Base-by-base conservation (phyloP, 352 stramenopile genomes). In the Pythium aphanidermatum region DNA sequence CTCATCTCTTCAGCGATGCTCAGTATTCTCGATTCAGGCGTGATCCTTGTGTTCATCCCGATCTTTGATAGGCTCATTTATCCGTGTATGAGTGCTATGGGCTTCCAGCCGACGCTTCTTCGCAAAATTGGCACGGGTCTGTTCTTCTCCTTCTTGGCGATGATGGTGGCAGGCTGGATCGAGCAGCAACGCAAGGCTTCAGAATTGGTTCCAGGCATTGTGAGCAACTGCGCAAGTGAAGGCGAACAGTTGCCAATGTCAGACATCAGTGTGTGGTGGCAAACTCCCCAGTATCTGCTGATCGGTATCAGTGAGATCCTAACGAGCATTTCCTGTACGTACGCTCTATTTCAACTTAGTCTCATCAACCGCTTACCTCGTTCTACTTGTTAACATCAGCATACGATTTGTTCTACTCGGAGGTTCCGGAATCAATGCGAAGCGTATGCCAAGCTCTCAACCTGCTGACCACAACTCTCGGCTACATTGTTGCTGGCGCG, bases 331-430 rank as follows among this genome's bases (percentile, higher is more conserved):
- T 90, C 85, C 4, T 92, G 71, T 86, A 80, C 40, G 73, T 72
- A 13, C 2, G n/a, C 6, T 9, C 29, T 6, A 8, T 10, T n/a
- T n/a, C n/a, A n/a, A n/a, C n/a, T n/a, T n/a, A n/a, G n/a, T n/a
- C n/a, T n/a, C n/a, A n/a, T n/a, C n/a, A n/a, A n/a, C n/a, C n/a
- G n/a, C n/a, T n/a, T n/a, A n/a, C n/a, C n/a, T n/a, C n/a, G n/a
- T n/a, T n/a, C n/a, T n/a, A n/a, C 26, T 21, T 40, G 13, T 27
- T 25, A 20, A n/a, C 21, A 48, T 12, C 46, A 85, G 68, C 83
- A 8, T 93, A 92, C 64, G 83, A 92, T 54, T 57, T 97, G n/a
- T 97, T 96, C 56, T 96, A 96, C 59, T 92, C 83, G 14, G 84
- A 97, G 58, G 86, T 95, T 4, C 88, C 88, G 9, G 74, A 86